Evolutionary conservation across 495 filamentous ascomycete species (phyloP), one percentile per base, ranked within the genome.

Genomic region (Lichenothelia convexa): DNA sequence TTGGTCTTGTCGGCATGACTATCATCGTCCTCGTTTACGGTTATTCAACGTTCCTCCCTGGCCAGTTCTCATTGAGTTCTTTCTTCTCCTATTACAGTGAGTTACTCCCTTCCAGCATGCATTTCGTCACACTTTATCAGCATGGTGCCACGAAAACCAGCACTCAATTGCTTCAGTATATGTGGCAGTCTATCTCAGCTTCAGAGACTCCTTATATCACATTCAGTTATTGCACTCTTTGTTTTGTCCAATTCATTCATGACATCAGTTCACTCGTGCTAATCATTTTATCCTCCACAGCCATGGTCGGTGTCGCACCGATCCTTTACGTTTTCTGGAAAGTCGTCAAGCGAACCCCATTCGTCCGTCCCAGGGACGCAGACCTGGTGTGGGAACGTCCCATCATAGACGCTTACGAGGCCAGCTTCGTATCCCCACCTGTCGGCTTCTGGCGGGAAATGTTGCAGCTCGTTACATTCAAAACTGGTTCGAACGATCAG

Each of bases 61-160:
- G 62, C 57, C 46, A 53, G 24, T n/a, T n/a, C n/a, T n/a, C n/a
- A n/a, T 43, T 64, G 6, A 56, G 56, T 3, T 39, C 47, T 46
- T 79, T 76, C 51, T 64, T 78, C 45, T 59, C 59, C 2, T 63
- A 60, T 33, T 78, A 79, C 48, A n/a, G n/a, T n/a, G n/a, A n/a
- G n/a, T n/a, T n/a, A n/a, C n/a, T n/a, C n/a, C n/a, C n/a, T n/a
- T n/a, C n/a, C n/a, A n/a, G n/a, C n/a, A n/a, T n/a, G n/a, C n/a
- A n/a, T n/a, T n/a, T n/a, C n/a, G n/a, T n/a, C n/a, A n/a, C n/a
- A n/a, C n/a, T n/a, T n/a, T n/a, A n/a, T n/a, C n/a, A n/a, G n/a
- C n/a, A n/a, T n/a, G n/a, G n/a, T n/a, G n/a, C n/a, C n/a, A n/a
- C n/a, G n/a, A n/a, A n/a, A n/a, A n/a, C n/a, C n/a, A n/a, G n/a